Conservation (phyloP, 164 flowering plant genomes). For the Protea cynaroides region DNA sequence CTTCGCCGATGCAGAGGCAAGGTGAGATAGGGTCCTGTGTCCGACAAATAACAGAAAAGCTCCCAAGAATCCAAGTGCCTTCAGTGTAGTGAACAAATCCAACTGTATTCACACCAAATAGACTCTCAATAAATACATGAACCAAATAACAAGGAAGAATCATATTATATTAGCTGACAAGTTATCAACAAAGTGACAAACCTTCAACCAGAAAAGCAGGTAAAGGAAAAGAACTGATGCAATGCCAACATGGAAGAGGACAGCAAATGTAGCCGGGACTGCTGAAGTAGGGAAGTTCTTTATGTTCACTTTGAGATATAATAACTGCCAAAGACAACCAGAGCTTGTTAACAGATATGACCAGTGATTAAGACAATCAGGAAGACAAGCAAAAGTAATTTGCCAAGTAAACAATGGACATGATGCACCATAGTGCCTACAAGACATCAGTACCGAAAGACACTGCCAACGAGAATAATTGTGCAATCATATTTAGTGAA, state of each 20-base stretch:
- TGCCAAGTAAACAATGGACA: no score
- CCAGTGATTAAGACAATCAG: no score
- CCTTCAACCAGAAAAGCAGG: constrained; percentile 94
- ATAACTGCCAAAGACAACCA: constrained; percentile 37
- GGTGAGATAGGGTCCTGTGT: constrained; percentile 76
- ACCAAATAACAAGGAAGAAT: neutral
- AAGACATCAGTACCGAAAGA: no score
- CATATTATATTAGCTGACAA: neutral
- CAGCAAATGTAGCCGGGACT: constrained; percentile 62
- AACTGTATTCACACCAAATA: constrained; percentile 36
- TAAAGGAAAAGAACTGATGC: constrained; percentile 76
- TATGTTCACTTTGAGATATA: constrained; percentile 66
- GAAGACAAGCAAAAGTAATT: no score
- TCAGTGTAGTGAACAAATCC: constrained; percentile 89
- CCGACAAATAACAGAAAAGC: constrained; percentile 72
- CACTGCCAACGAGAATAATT: no score
- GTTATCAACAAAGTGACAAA: constrained; percentile 12
- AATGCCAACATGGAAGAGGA: constrained; percentile 79
- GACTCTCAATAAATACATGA: neutral
- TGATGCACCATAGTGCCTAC: no score
- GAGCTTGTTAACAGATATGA: no score
- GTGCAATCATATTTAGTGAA: no score
- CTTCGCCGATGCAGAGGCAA: constrained; percentile 73
- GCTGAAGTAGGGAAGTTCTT: constrained; percentile 77
- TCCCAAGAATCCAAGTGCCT: constrained; percentile 67